Conservation (phyloP, 345 rosid species). For the Nephelium lappaceum region DNA sequence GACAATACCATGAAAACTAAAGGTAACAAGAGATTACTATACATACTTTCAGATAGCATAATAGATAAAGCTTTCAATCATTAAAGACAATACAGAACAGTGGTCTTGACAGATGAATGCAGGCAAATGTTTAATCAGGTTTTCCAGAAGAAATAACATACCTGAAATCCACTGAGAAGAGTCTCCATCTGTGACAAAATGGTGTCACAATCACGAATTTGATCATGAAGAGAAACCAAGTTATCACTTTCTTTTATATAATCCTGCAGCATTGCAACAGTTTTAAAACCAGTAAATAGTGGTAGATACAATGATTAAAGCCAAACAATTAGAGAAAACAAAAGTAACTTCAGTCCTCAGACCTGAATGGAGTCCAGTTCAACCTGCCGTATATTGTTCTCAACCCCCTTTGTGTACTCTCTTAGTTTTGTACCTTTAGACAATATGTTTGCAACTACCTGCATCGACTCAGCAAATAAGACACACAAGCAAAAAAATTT, state of each 20-base stretch:
- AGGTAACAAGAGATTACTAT: background rate
- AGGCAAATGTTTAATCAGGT: background rate
- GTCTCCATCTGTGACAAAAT: slow-evolving; percentile 97
- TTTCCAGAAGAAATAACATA: slow-evolving; percentile 24
- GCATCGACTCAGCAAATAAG: slow-evolving; percentile 3
- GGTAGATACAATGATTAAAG: background rate
- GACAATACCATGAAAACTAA: background rate
- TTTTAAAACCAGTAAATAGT: slow-evolving; percentile 5
- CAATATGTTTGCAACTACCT: slow-evolving; percentile 90
- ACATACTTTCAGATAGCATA: background rate
- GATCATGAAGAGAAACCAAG: slow-evolving; percentile 93
- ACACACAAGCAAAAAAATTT: background rate
- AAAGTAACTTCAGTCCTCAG: slow-evolving; percentile 4
- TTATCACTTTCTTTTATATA: slow-evolving; percentile 97
- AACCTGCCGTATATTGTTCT: slow-evolving; percentile 87
- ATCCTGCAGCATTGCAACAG: slow-evolving; percentile 55
- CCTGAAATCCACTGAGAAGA: slow-evolving; percentile 97
- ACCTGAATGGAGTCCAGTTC: slow-evolving; percentile 97
- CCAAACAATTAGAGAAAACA: background rate
- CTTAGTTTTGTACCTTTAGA: slow-evolving; percentile 82
- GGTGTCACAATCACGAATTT: slow-evolving; percentile 90
- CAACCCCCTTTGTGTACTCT: slow-evolving; percentile 92
- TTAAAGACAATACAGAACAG: background rate
- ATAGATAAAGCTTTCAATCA: background rate
- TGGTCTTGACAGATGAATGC: background rate